Evolutionary conservation across 2,329 filamentous ascomycete genomes (phyloP), one percentile per base, ranked within the genome.

Genomic region (Aspergillus novoparasiticus): DNA sequence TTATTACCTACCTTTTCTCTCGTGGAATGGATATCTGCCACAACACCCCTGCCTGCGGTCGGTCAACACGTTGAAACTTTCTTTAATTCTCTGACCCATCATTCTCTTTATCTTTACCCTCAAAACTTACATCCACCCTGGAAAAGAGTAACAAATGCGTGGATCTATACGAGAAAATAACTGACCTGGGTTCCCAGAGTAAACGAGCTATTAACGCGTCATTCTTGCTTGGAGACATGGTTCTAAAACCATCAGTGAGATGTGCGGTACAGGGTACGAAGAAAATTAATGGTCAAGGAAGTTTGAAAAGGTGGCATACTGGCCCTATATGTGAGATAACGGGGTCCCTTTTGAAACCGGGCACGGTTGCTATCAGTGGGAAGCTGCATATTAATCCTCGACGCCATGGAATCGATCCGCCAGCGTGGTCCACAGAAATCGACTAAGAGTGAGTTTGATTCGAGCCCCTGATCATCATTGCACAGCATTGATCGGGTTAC

Each of bases 151-250:
- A 30, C 12, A 21, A 28, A 16, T n/a, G 28, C 41, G n/a, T 48
- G 45, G 45, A 21, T n/a, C 16, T 10, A n/a, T 12, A 28, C 11
- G 36, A 26, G 34, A 45, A 43, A 50, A 30, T 11, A 28, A 74
- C 74, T 68, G 30, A 76, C 75, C 69, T 72, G 34, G 73, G 71
- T 64, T 76, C 74, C 73, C 74, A 76, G 43, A 69, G 65, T 28
- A 76, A 64, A 57, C 73, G 69, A 36, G 72, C 71, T 58, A 76
- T 59, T 41, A 73, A 66, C 45, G 66, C 64, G 54, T 68, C 68
- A 12, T 70, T 60, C 26, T 62, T 66, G 51, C 61, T 56, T 58
- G 57, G 60, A 53, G 69, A 59, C 69, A 71, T 71, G 51, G 26
- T 64, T 58, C 43, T 26, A 61, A 61, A 54, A 55, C 21, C 51